Base-by-base conservation (phyloP, 2,329 filamentous ascomycete species). In the Neonectria magnoliae region DNA sequence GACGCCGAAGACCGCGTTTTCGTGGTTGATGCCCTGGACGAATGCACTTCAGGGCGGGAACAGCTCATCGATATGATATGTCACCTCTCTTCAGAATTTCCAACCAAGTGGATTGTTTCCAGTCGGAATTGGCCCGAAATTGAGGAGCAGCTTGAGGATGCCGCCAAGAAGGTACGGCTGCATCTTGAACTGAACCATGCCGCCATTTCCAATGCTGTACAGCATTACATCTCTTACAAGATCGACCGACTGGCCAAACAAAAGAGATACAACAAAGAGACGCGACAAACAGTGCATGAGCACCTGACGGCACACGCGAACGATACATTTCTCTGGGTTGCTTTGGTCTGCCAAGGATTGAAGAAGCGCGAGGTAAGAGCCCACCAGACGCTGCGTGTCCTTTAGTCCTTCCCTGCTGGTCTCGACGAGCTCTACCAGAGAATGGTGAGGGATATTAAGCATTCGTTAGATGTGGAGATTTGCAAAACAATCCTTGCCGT, bases 321-420 rank as follows among this genome's bases (percentile, higher is more conserved):
- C 16, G 73, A 68, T 8, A 84, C 81, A 0, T 76, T 76, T 29
- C 63, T 76, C 1, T 75, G 73, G 72, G 74, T 75, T 0, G 66
- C 71, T 0, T 61, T 72, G 7, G 67, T 72, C 22, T 73, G 54
- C 5, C 29, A 70, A 4, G 57, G 65, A 38, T 66, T 75, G 9
- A 29, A 29, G 27, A 8, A 29, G 27, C 27, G 8, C 9, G 27
- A 29, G 9, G 27, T 29, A 6, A 9, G 27, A 29, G 7, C 8
- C 6, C 27, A 29, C 27, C 27, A 29, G 27, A 29, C 27, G 27
- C 27, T 9, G 9, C 8, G 2, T 29, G 27, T 29, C 27, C 6
- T 29, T 1, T 8, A 29, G 2, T 29, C 27, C 27, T 29, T 29
- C 27, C 27, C 27, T 9, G 9, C 8, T 9, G 27, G 27, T 10